phyloP scores from a whole-genome alignment of 1,139 yeast species.

The Hansenula lynferdii region DNA sequence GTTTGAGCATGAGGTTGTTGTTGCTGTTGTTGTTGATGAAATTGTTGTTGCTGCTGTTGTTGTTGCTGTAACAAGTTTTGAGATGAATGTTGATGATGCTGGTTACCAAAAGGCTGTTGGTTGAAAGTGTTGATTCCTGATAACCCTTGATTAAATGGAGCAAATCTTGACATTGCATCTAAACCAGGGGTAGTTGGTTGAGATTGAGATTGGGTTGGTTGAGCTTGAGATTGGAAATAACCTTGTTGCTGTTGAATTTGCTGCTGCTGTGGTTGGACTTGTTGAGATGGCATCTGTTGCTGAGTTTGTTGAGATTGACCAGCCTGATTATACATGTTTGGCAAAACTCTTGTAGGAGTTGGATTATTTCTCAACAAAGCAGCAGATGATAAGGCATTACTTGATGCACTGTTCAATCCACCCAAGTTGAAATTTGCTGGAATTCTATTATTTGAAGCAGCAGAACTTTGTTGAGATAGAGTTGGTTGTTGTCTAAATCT shows the following conservation, averaged over 20 bases:
- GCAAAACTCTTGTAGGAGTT: slow-evolving; percentile 22
- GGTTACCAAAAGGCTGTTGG: slow-evolving; percentile 2
- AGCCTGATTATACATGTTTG: slow-evolving; percentile 12
- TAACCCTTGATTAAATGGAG: slow-evolving; percentile 7
- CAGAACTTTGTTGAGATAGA: slow-evolving; percentile 10
- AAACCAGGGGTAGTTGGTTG: slow-evolving; percentile 29
- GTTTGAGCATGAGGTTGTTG: slow-evolving; percentile 6
- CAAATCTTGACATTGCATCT: slow-evolving; percentile 22
- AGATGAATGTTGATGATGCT: slow-evolving; percentile 2
- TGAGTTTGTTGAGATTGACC: slow-evolving; percentile 10
- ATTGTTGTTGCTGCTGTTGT: slow-evolving; percentile 17
- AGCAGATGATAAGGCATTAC: slow-evolving; percentile 19
- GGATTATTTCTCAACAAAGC: slow-evolving; percentile 25
- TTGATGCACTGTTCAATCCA: slow-evolving; percentile 10
- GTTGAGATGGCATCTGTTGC: too few species aligned
- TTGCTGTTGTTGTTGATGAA: slow-evolving; percentile 6
- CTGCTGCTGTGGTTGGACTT: too few species aligned
- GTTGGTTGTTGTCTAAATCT: slow-evolving; percentile 12
- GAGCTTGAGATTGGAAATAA: too few species aligned
- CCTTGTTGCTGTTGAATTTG: too few species aligned
- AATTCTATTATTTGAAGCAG: slow-evolving; percentile 13
- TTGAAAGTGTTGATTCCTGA: slow-evolving; percentile 3
- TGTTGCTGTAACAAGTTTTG: slow-evolving; percentile 9
- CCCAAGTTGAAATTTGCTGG: slow-evolving; percentile 25
- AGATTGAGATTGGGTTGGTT: slow-evolving; percentile 13